phyloP scores from a whole-genome alignment of 352 stramenopile genomes.

The Pythium pyrilobum region DNA sequence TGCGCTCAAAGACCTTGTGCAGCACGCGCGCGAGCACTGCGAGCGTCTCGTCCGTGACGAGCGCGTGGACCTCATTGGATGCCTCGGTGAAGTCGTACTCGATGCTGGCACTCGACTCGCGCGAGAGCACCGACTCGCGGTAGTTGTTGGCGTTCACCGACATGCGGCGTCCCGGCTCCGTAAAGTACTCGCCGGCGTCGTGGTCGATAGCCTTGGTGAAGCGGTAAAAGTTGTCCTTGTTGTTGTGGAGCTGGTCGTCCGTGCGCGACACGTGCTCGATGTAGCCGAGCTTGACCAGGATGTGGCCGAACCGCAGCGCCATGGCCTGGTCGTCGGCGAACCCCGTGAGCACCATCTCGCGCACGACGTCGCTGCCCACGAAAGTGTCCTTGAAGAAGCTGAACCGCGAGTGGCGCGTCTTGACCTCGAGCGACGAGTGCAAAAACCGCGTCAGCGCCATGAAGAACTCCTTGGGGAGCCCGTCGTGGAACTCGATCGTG shows the following conservation, averaged over 20 bases:
- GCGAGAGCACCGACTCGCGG: slow-evolving; percentile 66
- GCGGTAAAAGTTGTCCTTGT: slow-evolving; percentile 81
- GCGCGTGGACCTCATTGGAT: slow-evolving; percentile 72
- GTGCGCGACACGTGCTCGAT: slow-evolving; percentile 80
- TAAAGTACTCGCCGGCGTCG: slow-evolving; percentile 24
- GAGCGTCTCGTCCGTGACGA: slow-evolving; percentile 78
- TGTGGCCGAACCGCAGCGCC: slow-evolving; percentile 66
- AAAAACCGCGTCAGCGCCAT: slow-evolving; percentile 66
- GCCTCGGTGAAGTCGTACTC: slow-evolving; percentile 75
- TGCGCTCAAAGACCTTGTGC: slow-evolving; percentile 80
- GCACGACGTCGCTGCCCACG: slow-evolving; percentile 65
- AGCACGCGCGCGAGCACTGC: slow-evolving; percentile 59
- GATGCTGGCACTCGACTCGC: slow-evolving; percentile 43
- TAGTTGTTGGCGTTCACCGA: slow-evolving; percentile 69
- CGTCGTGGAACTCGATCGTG: slow-evolving; percentile 74
- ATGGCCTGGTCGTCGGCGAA: slow-evolving; percentile 76
- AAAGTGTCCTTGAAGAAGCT: slow-evolving; percentile 88
- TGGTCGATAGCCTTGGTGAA: slow-evolving; percentile 72
- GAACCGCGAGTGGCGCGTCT: slow-evolving; percentile 78
- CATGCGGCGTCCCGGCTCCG: slow-evolving; percentile 29
- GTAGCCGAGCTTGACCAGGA: slow-evolving; percentile 73
- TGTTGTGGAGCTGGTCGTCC: slow-evolving; percentile 76
- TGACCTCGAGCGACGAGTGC: slow-evolving; percentile 67
- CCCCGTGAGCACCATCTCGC: slow-evolving; percentile 64
- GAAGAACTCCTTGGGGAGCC: slow-evolving; percentile 76